A percentile compares a stretch with the other conserved stretches of the same genome.
Conservation (phyloP, 2,329 filamentous ascomycete genomes). For the Curvularia hawaiiensis region DNA sequence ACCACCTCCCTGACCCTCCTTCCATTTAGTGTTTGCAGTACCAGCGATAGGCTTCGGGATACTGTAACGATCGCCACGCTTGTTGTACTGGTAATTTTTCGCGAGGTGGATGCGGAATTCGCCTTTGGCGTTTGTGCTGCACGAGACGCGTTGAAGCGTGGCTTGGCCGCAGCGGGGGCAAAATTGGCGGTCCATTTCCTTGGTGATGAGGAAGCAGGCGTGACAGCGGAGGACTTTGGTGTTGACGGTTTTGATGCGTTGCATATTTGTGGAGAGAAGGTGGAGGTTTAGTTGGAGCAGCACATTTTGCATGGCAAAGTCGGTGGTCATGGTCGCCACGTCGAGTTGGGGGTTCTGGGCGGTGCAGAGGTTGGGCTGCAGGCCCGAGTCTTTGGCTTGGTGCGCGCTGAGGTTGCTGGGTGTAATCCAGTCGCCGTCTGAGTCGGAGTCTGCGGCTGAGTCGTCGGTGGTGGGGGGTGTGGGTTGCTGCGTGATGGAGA, state of each 20-base stretch:
- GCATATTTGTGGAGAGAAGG: conserved; percentile 77
- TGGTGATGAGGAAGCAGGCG: conserved; percentile 74
- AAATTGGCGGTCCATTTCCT: conserved; percentile 88
- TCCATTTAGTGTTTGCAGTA: conserved; percentile 75
- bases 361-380: conserved; percentile 50
- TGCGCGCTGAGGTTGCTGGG: conserved; percentile 88
- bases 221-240: conserved; percentile 93
- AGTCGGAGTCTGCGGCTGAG: conserved; percentile 21
- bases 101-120: conserved; percentile 87
- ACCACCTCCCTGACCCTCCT: conserved; percentile 67
- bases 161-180: conserved; percentile 89
- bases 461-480: conserved; percentile 24
- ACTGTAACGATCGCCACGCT: conserved; percentile 87
- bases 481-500: conserved; percentile 30
- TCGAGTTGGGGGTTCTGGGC: conserved; percentile 68
- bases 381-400: conserved; percentile 67
- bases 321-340: conserved; percentile 89
- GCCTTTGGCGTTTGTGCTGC: conserved; percentile 80
- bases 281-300: conserved; percentile 93
- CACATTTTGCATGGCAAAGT: conserved; percentile 98
- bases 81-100: conserved; percentile 96
- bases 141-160: conserved; percentile 82
- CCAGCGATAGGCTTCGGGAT: conserved; percentile 90
- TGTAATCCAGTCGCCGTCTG: conserved; percentile 81
- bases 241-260: conserved; percentile 82